These are phyloP conservation scores for Trichoderma sp. DNA, from an alignment of 2,329 filamentous ascomycete species.

Conservation along the genomic window DNA sequence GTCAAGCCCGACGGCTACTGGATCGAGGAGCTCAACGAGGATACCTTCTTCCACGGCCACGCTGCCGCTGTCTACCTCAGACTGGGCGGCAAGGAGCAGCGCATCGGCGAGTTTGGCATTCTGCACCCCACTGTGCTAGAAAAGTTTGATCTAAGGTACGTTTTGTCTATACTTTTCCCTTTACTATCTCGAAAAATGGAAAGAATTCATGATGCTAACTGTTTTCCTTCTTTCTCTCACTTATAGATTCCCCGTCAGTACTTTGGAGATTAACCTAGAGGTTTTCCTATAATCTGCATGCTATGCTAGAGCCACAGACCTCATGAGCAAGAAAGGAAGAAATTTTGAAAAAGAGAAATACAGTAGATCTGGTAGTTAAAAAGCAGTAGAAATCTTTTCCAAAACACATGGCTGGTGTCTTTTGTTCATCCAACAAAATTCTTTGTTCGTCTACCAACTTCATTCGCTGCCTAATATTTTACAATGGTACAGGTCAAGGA, in stretches of 20 bases:
- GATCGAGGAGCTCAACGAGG: slow-evolving; percentile 89
- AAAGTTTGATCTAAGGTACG: slow-evolving; percentile 84
- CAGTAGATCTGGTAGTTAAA: slow-evolving; percentile 3
- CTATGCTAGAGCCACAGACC: neutral
- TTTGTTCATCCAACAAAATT: neutral
- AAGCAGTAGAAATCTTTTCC: slow-evolving; percentile 2
- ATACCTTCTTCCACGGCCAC: slow-evolving; percentile 90
- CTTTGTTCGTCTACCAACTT: too few species aligned
- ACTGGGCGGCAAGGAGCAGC: slow-evolving; percentile 69
- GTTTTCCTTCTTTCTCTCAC: neutral
- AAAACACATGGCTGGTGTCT: neutral
- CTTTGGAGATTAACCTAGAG: slow-evolving; percentile 92
- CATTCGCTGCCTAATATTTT: too few species aligned
- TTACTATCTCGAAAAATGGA: neutral
- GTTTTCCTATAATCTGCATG: slow-evolving; percentile 69
- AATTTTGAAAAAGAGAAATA: slow-evolving; percentile 27
- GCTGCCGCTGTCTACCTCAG: slow-evolving; percentile 82
- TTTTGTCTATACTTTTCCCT: slow-evolving; percentile 4
- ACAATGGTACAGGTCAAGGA: neutral
- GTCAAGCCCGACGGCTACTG: slow-evolving; percentile 76
- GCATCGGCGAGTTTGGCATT: slow-evolving; percentile 90
- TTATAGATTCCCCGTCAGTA: slow-evolving; percentile 82
- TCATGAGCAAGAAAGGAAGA: slow-evolving; percentile 22
- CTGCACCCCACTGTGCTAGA: slow-evolving; percentile 90
- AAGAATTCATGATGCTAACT: neutral